These are phyloP conservation scores for Leucosporidium scottii DNA, from an alignment of 768 basidiomycete species.

Conservation along the genomic window DNA sequence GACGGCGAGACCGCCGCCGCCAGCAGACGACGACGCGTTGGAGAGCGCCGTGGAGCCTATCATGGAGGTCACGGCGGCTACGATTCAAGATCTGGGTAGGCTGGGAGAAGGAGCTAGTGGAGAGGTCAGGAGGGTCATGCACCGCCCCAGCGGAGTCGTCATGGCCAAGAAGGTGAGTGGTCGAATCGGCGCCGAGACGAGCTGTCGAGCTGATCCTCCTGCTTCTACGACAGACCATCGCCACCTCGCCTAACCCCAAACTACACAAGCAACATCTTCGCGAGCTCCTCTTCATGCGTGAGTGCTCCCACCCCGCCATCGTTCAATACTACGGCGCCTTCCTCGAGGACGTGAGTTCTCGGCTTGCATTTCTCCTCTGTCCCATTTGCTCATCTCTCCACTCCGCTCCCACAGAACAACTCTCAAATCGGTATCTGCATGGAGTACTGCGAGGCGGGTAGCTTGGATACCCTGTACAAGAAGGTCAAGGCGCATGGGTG, in stretches of 20 bases:
- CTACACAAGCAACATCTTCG: constrained; percentile 71
- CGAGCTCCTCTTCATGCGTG: constrained; percentile 82
- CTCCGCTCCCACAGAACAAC: constrained; percentile 34
- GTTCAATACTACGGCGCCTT: constrained; percentile 85
- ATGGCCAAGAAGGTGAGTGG: constrained; percentile 73
- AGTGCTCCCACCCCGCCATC: constrained; percentile 77
- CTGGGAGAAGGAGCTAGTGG: constrained; percentile 95
- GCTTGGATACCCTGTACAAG: constrained; percentile 79
- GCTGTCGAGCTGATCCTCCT: neutral
- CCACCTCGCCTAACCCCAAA: constrained; percentile 78
- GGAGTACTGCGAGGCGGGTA: constrained; percentile 82
- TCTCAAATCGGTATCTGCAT: constrained; percentile 94
- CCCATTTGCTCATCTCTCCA: constrained; percentile 49
- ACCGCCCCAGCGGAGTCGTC: constrained; percentile 66
- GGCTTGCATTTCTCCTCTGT: constrained; percentile 48
- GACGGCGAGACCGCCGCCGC: neutral
- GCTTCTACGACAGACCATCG: constrained; percentile 54
- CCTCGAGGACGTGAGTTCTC: constrained; percentile 38
- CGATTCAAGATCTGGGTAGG: constrained; percentile 66
- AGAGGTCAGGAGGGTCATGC: constrained; percentile 86
- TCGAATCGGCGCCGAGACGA: too few species aligned
- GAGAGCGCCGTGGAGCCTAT: constrained; percentile 2
- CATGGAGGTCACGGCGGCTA: constrained; percentile 32
- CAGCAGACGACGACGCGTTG: constrained; percentile 1
- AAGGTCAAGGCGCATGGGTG: constrained; percentile 70